Base-by-base conservation (phyloP, 2,329 filamentous ascomycete species). In the Neonectria ditissima region DNA sequence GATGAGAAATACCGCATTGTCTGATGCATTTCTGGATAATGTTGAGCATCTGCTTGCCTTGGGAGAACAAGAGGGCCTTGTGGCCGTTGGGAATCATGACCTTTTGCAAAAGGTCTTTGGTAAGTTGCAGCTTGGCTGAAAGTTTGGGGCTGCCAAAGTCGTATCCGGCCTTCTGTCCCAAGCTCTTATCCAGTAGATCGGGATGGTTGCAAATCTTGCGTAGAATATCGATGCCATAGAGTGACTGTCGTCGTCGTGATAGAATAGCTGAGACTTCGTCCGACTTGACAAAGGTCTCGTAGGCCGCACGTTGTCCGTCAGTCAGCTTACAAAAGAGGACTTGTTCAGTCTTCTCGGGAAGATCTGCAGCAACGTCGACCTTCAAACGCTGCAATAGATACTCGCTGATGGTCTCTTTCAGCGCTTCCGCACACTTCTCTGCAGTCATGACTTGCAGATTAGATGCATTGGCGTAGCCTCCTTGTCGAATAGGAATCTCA, bases 151-250 rank as follows among this genome's bases (percentile, higher is more conserved):
- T 88, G 4, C 96, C 96, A 81, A 94, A 98, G 53, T 89, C 85
- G 70, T 95, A 94, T 11, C 86, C 88, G 1, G 84, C 75, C 69
- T 91, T 90, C 58, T 74, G 74, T 63, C 79, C 83, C 16, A 87
- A 77, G 24, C 72, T 77, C 45, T 85, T 92, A 70, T 96, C 89
- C 2, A 91, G 82, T 1, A 99, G 83, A 79, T 99, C 96, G 0
- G 97, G 96, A 73, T 99, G 97, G 67, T 99, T 99, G 82, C 95
- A 98, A 58, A 99, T 95, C 79, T 99, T 99, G 55, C 96, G 90
- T 41, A 99, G 82, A 26, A 94, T 91, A 71, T 97, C 94, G 66
- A 99, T 93, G 8, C 95, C 96, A 71, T 91, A 97, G 1, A 99
- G 83, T 2, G 93, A 91, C 73, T 97, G 92, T 4, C 91, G 87